Conservation (phyloP, 164 flowering plant genomes). For the Saururus chinensis region DNA sequence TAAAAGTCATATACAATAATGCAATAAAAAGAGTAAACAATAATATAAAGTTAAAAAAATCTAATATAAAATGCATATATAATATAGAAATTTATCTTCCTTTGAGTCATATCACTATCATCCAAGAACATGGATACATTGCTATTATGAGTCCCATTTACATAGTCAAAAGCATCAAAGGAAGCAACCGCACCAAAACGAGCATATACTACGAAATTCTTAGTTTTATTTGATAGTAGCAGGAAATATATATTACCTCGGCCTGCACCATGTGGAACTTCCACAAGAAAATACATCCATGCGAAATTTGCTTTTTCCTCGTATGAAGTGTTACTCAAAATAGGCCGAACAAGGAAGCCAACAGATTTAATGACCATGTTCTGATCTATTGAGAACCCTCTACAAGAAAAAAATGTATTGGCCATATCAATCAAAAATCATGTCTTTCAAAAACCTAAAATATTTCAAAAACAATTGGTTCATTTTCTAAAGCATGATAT, state of each 20-base stretch:
- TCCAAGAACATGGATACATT: conserved; percentile 49
- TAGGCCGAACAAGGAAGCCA: conserved; percentile 55
- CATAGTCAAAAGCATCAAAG: conserved; percentile 53
- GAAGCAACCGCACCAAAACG: conserved; percentile 76
- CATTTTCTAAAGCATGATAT: background rate
- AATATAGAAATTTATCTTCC: conserved; percentile 47
- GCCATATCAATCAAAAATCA: no score
- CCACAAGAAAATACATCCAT: conserved; percentile 83
- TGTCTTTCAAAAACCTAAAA: no score
- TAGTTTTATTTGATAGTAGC: conserved; percentile 35
- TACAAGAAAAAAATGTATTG: conserved; percentile 19
- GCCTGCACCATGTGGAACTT: conserved; percentile 77
- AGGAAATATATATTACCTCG: conserved; percentile 66
- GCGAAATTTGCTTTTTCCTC: conserved; percentile 18
- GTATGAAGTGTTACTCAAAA: conserved; percentile 47
- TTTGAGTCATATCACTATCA: conserved; percentile 47
- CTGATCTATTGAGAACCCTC: conserved; percentile 62
- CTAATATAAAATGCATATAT: no score
- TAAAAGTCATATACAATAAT: no score
- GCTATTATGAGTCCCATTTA: conserved; percentile 48
- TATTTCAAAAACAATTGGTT: no score
- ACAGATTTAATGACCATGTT: conserved; percentile 26
- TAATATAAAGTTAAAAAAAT: no score
- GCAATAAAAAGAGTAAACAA: no score
- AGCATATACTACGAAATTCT: conserved; percentile 55